Percentiles rank a stretch among this genome's conserved stretches.
Evolutionary conservation across 208 protist genomes (phyloP).

Genomic region (Blechomonas ayalai): DNA sequence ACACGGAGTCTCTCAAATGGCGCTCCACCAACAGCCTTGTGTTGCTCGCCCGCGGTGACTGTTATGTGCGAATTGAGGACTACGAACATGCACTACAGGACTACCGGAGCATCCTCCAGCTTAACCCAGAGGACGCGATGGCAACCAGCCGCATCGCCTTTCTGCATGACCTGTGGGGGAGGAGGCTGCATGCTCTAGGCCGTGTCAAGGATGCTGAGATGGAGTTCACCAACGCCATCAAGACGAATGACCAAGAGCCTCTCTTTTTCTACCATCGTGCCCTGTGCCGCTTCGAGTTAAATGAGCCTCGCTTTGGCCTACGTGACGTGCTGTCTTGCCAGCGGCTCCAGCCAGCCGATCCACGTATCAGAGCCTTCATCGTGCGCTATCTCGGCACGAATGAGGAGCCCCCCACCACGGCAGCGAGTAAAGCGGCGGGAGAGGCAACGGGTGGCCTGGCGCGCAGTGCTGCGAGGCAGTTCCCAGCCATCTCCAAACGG

Average conservation of each 20-base stretch:
- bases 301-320: conserved; percentile 67
- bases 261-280: conserved; percentile 84
- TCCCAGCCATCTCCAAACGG: conserved; percentile 1
- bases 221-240: conserved; percentile 85
- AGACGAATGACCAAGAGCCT: conserved; percentile 46
- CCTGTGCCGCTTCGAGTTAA: conserved; percentile 67
- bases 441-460: conserved; percentile 1
- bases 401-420: conserved; percentile 14
- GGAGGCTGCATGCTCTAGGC: conserved; percentile 44
- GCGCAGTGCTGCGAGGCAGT: conserved; percentile 1
- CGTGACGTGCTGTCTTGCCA: conserved; percentile 84
- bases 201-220: conserved; percentile 50
- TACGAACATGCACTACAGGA: conserved; percentile 69
- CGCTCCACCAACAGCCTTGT: conserved; percentile 72
- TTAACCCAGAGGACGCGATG: conserved; percentile 42
- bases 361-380: conserved; percentile 63
- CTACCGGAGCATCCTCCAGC: conserved; percentile 50
- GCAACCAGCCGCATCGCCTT: conserved; percentile 57
- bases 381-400: conserved; percentile 55
- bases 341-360: conserved; percentile 50
- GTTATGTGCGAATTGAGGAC: conserved; percentile 77
- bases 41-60: conserved; percentile 76
- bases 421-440: background rate
- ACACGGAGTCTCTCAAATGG: conserved; percentile 87
- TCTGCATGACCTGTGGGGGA: conserved; percentile 79